These are phyloP conservation scores for Fusarium brachygibbosum DNA, from an alignment of 2,329 filamentous ascomycete genomes.

Conservation along the genomic window DNA sequence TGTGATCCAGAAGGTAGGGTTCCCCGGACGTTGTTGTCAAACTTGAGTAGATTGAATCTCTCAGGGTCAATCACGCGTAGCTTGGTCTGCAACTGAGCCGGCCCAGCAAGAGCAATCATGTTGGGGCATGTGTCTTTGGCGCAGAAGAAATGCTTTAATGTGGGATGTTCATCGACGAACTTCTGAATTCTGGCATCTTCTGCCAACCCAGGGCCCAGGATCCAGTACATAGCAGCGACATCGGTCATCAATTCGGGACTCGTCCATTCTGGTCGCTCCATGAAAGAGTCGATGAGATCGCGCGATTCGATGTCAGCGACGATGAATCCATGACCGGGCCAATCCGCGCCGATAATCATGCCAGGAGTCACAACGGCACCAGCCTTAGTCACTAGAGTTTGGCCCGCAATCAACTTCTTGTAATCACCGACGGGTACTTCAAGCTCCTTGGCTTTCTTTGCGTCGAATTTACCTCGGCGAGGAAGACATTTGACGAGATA, in stretches of 20 bases:
- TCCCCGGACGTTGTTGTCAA: constrained; percentile 64
- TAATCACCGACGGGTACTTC: constrained; percentile 73
- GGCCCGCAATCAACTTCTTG: constrained; percentile 70
- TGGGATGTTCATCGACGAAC: constrained; percentile 75
- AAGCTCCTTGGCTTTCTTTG: constrained; percentile 71
- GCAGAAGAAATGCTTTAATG: constrained; percentile 82
- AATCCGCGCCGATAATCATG: constrained; percentile 81
- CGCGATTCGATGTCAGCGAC: constrained; percentile 82
- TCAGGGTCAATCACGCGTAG: constrained; percentile 79
- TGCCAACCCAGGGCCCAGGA: constrained; percentile 77
- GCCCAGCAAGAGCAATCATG: constrained; percentile 76
- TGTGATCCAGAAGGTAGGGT: constrained; percentile 44
- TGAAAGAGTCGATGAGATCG: constrained; percentile 77
- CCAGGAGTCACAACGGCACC: constrained; percentile 83
- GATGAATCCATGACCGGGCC: constrained; percentile 79
- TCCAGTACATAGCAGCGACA: constrained; percentile 82
- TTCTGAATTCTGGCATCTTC: constrained; percentile 72
- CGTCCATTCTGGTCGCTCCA: constrained; percentile 80
- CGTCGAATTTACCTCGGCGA: constrained; percentile 84
- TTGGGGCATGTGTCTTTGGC: constrained; percentile 82
- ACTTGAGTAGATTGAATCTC: constrained; percentile 78
- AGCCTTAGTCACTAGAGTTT: constrained; percentile 72
- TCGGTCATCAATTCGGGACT: constrained; percentile 74
- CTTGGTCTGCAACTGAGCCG: constrained; percentile 75
- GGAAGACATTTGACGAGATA: constrained; percentile 87